Conservation (phyloP, 2,329 filamentous ascomycete species). For the Ploettnerulaceae sp. region DNA sequence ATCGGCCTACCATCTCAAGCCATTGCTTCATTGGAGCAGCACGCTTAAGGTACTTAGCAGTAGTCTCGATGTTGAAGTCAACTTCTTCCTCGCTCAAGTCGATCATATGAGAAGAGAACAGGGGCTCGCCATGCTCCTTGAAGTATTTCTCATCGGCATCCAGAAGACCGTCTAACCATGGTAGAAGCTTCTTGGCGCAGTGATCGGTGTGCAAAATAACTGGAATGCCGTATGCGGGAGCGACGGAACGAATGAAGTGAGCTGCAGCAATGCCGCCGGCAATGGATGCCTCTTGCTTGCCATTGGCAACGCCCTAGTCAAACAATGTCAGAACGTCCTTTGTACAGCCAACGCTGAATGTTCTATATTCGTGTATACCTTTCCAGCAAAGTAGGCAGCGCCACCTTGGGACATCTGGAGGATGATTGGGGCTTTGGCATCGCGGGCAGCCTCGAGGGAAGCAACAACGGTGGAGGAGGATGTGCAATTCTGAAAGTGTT, state of each 20-base stretch:
- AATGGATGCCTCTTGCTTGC: constrained; percentile 82
- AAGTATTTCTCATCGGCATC: constrained; percentile 93
- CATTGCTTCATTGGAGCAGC: constrained; percentile 96
- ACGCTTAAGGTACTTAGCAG: constrained; percentile 88
- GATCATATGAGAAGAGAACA: constrained; percentile 98
- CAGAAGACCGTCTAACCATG: constrained; percentile 94
- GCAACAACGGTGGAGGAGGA: constrained; percentile 84
- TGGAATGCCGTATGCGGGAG: constrained; percentile 82
- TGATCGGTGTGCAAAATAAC: constrained; percentile 96
- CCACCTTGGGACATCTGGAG: constrained; percentile 92
- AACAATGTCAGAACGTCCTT: constrained; percentile 12
- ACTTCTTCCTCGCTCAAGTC: constrained; percentile 91
- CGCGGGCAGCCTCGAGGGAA: constrained; percentile 88
- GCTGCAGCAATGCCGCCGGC: constrained; percentile 83
- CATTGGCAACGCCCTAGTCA: constrained; percentile 68
- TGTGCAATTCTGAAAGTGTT: constrained; percentile 66
- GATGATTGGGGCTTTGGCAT: constrained; percentile 86
- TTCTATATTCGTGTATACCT: constrained; percentile 44
- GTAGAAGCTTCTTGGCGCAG: constrained; percentile 98
- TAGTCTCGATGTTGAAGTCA: constrained; percentile 87
- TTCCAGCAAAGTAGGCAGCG: constrained; percentile 87
- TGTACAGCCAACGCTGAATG: not conserved
- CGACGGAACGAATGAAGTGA: constrained; percentile 86
- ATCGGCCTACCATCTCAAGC: constrained; percentile 83
- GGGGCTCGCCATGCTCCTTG: constrained; percentile 85